phyloP scores from a whole-genome alignment of 305 asterid genomes.

The Plantago coronopus region DNA sequence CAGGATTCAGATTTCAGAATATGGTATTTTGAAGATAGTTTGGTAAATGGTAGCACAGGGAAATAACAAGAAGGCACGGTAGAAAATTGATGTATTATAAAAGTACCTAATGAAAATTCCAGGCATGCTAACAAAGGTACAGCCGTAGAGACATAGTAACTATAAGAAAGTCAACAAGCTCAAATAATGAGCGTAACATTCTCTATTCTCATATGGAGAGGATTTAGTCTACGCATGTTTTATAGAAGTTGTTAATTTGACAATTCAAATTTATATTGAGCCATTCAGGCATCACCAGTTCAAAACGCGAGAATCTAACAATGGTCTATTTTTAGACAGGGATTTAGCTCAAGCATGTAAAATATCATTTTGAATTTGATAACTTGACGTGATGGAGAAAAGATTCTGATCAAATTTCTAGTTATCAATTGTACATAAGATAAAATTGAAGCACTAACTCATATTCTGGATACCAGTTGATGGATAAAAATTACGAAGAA shows the following conservation, averaged over 20 bases:
- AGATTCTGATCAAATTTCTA: no score
- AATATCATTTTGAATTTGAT: no score
- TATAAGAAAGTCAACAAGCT: no score
- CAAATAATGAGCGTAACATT: no score
- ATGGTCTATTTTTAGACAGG: background rate
- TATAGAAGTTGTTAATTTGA: no score
- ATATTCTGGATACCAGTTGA: background rate
- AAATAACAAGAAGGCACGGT: slow-evolving; percentile 8
- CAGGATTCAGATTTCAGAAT: slow-evolving; percentile 20
- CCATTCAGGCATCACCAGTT: background rate
- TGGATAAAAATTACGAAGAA: background rate
- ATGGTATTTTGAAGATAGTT: slow-evolving; percentile 19
- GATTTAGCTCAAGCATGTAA: no score
- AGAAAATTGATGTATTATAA: slow-evolving; percentile 3
- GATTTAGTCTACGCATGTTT: no score
- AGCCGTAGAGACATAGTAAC: no score
- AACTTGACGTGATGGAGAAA: no score
- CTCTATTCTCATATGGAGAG: background rate
- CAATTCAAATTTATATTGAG: no score
- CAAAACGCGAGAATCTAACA: background rate
- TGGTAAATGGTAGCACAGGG: slow-evolving; percentile 4
- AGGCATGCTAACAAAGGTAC: no score
- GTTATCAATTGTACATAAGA: background rate
- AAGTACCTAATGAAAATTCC: slow-evolving; percentile 18
- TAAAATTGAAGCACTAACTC: background rate